Base-by-base conservation (phyloP, 176 grass and related monocot genomes). In the Aegilops sharonensis region DNA sequence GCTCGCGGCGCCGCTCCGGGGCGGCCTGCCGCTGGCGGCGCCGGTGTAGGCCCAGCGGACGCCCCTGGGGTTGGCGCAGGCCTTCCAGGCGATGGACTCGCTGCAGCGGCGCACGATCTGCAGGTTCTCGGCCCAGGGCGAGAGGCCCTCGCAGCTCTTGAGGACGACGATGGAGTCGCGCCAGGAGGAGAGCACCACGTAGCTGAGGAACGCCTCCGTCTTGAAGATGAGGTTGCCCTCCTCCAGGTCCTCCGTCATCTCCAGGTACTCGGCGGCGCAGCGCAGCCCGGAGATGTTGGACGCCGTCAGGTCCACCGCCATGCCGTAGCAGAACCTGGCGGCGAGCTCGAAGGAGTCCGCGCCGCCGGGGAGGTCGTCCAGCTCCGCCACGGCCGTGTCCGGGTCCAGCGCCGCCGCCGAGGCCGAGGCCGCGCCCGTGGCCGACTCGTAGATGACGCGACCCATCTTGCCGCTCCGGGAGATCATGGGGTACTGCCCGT, bases 151-250 rank as follows among this genome's bases (percentile, higher is more conserved):
- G 85, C 97, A 99, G 81, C 85, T 93, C 92, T 96, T 99, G 84
- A 99, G 85, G 48, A 99, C 94, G 1, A 92, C 88, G 81, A 99
- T 96, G 24, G 97, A 99, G 62, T 99, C 94, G 3, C 94, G 89
- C 97, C 97, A 99, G 12, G 97, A 96, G 5, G 97, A 99, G 54
- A 99, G 84, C 57, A 99, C 97, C 1, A 99, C 97, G 79, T 99
- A 99, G 92, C 97, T 99, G 54, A 99, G 87, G 85, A 99, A 99
- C 13, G 97, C 97, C 78, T 99, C 97, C 11, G 94, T 96, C 83
- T 96, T 99, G 94, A 99, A 99, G 78, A 99, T 96, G 80, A 99
- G 86, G 85, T 99, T 99, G 9, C 97, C 97, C 80, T 99, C 97
- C 82, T 96, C 97, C 89, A 99, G 80, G 71, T 99, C 97, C 90